phyloP scores from a whole-genome alignment of 31 red algal genomes.

The Bonnemaisonia californica region DNA sequence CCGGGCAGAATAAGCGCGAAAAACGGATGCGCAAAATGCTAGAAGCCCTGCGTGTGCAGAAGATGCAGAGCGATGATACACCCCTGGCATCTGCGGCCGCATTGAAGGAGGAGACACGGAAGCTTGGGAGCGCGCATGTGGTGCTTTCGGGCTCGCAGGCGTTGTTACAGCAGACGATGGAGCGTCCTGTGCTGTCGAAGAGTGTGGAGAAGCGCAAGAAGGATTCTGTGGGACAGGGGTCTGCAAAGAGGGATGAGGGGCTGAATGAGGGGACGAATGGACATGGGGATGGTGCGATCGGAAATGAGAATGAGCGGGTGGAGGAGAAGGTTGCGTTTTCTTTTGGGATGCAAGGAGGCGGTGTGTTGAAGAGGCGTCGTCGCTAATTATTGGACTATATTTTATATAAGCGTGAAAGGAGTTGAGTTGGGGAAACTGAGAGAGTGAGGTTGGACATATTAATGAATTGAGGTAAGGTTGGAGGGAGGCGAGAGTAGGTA shows the following conservation, averaged over 20 bases:
- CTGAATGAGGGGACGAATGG: neutral
- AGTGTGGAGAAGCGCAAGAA: neutral
- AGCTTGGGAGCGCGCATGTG: constrained; percentile 24
- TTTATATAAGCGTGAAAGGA: too few species aligned
- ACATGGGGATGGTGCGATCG: neutral
- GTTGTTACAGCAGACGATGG: neutral
- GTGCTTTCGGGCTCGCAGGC: constrained; percentile 30
- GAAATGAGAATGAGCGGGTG: neutral
- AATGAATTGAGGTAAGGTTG: too few species aligned
- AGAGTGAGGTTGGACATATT: too few species aligned
- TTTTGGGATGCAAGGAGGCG: neutral
- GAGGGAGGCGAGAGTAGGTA: too few species aligned
- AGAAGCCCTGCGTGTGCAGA: constrained; percentile 13
- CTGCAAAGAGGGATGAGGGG: too few species aligned
- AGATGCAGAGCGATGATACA: constrained; percentile 28
- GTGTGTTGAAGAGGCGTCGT: neutral
- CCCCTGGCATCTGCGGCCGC: constrained; percentile 27
- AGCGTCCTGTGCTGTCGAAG: neutral
- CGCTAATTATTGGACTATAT: too few species aligned
- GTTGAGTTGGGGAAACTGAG: too few species aligned
- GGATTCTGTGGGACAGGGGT: neutral
- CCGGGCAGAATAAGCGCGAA: constrained; percentile 72
- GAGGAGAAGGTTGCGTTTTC: neutral
- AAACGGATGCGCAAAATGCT: constrained; percentile 54
- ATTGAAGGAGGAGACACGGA: constrained; percentile 29